Base-by-base conservation (phyloP, 768 basidiomycete genomes). In the Russula ochroleuca region DNA sequence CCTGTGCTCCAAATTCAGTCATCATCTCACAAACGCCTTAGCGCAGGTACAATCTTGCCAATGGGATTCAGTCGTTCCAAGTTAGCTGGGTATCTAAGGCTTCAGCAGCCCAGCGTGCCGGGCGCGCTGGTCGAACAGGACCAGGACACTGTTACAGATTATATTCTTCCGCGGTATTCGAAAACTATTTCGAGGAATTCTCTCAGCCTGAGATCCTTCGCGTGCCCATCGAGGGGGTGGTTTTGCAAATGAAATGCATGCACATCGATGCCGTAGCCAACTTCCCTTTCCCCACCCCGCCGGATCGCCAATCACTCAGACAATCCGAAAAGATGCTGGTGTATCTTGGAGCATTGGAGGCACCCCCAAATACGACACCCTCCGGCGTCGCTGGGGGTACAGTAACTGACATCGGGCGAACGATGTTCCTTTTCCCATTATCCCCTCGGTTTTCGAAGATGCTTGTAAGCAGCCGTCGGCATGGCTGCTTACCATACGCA, bases 211-310 rank as follows among this genome's bases (percentile, higher is more conserved):
- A 99, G 74, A 95, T 98, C 61, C 81, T 94, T 49, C 88, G 95
- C 25, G 94, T 92, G 78, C 95, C 97, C 0, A 96, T 98, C 68
- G 97, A 98, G 69, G 95, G 94, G 2, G 88, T 98, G 25, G 91
- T 98, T 10, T 79, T 98, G 37, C 95, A 98, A 74, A 98, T 99
- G 96, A 99, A 99, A 79, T 87, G 86, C 73, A 98, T 99, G 94
- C 92, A 96, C 71, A 96, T 99, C 63, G 94, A 98, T 70, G 81
- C 92, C 1, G 93, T 98, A 43, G 80, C 92, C 69, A 98, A 98
- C 76, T 99, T 99, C 74, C 97, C 97, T 17, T 98, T 98, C 76
- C 97, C 97, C 1, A 98, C 97, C 0, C 89, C 96, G 15, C 97
- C 97, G 0, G 92, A 97, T 73, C 83, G 88, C 41, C 70, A 74